Evolutionary conservation across 495 filamentous ascomycete genomes (phyloP), one percentile per base, ranked within the genome.

Genomic region (Lophiostoma macrostomum): DNA sequence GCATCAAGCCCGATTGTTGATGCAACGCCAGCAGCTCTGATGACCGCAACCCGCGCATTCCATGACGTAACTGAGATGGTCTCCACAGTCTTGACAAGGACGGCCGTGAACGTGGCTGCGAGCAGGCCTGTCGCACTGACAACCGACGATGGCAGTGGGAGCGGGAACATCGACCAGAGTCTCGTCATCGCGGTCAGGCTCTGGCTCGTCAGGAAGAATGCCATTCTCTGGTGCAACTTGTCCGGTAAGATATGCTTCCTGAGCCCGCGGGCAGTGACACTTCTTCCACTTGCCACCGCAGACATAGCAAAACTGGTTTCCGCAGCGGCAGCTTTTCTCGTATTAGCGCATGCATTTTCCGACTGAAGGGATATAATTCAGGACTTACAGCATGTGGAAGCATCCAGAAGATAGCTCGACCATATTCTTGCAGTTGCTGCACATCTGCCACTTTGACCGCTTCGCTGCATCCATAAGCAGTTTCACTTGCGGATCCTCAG

Each of bases 231-330:
- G n/a, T n/a, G n/a, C n/a, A n/a, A n/a, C n/a, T n/a, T n/a, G n/a
- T n/a, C n/a, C n/a, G n/a, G 23, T 28, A 13, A 57, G 25, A 23
- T 51, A 38, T 8, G 30, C 37, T 29, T 58, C 55, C 1, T 45
- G 29, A 13, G 18, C 18, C 8, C 30, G 38, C 2, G 55, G 39
- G 22, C 56, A 60, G 7, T 1, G 3, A 23, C 56, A 60, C 7
- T 3, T 25, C 29, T 50, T 53, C 56, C 56, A 60, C 18, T 16
- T 4, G 11, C 13, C 13, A 6, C 40, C 49, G 34, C 56, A 60
- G 1, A 53, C 18, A 29, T 60, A 60, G 39, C 56, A 60, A 35
- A 60, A 60, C 40, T 60, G 22, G 39, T 47, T n/a, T 4, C 12
- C 10, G 42, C 56, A 60, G 3, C 35, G 35, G 28, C 56, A 60